These are phyloP conservation scores for Talaromyces sp. DNA, from an alignment of 2,329 filamentous ascomycete species.

Conservation along the genomic window DNA sequence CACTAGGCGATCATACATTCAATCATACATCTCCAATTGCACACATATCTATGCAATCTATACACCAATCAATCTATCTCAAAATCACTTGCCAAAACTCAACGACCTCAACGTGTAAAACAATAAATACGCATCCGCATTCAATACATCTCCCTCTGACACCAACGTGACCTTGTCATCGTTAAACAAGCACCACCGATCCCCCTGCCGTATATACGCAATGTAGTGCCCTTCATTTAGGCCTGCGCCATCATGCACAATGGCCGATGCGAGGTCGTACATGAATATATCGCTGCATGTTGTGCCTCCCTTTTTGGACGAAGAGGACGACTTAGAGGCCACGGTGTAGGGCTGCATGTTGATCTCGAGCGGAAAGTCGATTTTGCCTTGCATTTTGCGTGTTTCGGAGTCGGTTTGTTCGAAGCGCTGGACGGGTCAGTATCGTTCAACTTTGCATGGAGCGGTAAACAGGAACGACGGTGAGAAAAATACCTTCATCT, in stretches of 20 bases:
- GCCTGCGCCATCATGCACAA: conserved; percentile 82
- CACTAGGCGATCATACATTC: not conserved
- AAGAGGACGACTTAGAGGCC: conserved; percentile 48
- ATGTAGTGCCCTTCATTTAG: conserved; percentile 91
- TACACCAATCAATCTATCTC: not conserved
- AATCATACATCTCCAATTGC: not conserved
- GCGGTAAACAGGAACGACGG: not conserved
- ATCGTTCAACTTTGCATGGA: too few species aligned
- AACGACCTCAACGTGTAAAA: conserved; percentile 63
- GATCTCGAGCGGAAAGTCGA: conserved; percentile 80
- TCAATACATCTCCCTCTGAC: conserved; percentile 77
- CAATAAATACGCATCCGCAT: conserved; percentile 81
- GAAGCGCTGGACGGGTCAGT: conserved; percentile 53
- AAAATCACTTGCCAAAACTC: conserved; percentile 15
- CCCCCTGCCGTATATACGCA: conserved; percentile 79
- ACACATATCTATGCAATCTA: not conserved
- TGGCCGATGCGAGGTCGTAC: conserved; percentile 84
- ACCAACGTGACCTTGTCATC: conserved; percentile 88
- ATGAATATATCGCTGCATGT: conserved; percentile 56
- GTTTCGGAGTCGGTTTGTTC: conserved; percentile 73
- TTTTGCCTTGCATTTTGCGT: conserved; percentile 82
- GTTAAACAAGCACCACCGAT: conserved; percentile 94
- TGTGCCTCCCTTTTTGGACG: conserved; percentile 31
- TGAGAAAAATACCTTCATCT: conserved; percentile 68
- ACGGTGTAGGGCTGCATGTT: conserved; percentile 85